These are phyloP conservation scores for Penicillium decumbens DNA, from an alignment of 2,329 filamentous ascomycete species.

Conservation along the genomic window DNA sequence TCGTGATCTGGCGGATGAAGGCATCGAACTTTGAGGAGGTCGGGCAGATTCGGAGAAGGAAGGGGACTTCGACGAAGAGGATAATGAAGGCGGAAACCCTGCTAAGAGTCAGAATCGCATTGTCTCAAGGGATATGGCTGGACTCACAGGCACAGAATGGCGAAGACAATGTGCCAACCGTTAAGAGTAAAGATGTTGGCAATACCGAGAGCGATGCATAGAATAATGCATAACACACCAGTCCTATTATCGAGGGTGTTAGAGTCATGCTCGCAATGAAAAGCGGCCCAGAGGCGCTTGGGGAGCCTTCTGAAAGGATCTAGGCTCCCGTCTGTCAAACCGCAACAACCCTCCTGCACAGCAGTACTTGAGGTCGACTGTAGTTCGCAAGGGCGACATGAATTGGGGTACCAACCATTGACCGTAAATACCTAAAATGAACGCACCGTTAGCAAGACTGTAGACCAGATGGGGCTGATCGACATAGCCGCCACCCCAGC, in stretches of 20 bases:
- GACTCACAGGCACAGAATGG: slow-evolving; percentile 54
- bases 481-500: slow-evolving; percentile 16
- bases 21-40: slow-evolving; percentile 84
- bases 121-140: not conserved
- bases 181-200: slow-evolving; percentile 63
- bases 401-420: slow-evolving; percentile 55
- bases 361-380: not conserved
- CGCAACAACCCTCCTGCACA: not conserved
- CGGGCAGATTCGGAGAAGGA: slow-evolving; percentile 94
- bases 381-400: not conserved
- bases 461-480: slow-evolving; percentile 9
- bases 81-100: slow-evolving; percentile 69
- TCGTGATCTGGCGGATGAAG: slow-evolving; percentile 86
- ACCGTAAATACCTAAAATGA: slow-evolving; percentile 59
- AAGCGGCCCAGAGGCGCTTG: not conserved
- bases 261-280: not conserved
- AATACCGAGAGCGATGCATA: slow-evolving; percentile 64
- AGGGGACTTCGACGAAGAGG: slow-evolving; percentile 83
- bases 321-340: not conserved
- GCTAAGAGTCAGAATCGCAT: slow-evolving; percentile 43
- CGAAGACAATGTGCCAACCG: slow-evolving; percentile 56
- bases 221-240: slow-evolving; percentile 57
- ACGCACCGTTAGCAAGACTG: slow-evolving; percentile 20
- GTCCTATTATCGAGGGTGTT: slow-evolving; percentile 31
- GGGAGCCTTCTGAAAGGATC: not conserved